Evolutionary conservation across 495 filamentous ascomycete species (phyloP), one percentile per base, ranked within the genome.

Genomic region (Penicillium desertorum): DNA sequence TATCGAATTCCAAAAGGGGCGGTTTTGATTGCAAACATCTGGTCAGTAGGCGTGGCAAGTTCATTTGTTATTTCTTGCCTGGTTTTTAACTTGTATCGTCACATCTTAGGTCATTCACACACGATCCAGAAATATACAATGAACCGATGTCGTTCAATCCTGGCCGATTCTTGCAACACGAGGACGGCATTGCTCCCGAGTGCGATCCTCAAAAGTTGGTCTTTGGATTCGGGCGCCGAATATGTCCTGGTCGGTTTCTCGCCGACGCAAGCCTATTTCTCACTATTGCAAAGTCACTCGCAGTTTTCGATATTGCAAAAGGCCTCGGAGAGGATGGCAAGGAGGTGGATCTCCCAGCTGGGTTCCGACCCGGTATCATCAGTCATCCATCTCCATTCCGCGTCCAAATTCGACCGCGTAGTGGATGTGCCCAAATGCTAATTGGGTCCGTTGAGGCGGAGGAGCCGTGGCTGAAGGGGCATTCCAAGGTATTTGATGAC

Each of bases 1-100:
- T 81, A 76, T 60, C 66, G 72, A 6, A 81, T 85, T 45, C 81
- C 83, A 9, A 78, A 77, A 56, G 70, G 73, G 22, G 67, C 81
- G 5, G 67, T 68, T 3, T 60, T 83, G 0, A 51, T 83, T 23
- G 64, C 73, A 14, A 81, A 81, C 46, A 74, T 77, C 45, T 82
- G 80, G 79, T 74, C 17, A 51, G 42, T 29, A 29, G 6, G 27
- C 27, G 27, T 29, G 27, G 27, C 27, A 29, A 29, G 3, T 6
- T 29, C 27, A n/a, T n/a, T 29, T 29, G 3, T 29, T 29, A 3
- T 16, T 37, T 27, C 22, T 17, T 44, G 23, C 17, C 23, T 20
- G 3, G n/a, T 8, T 45, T 51, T 23, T 1, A 32, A 12, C 23
- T 37, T 50, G 23, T 0, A 17, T 1, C 8, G 53, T 58, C 10